phyloP scores from a whole-genome alignment of 345 rosid species.

The Brassica cretica region DNA sequence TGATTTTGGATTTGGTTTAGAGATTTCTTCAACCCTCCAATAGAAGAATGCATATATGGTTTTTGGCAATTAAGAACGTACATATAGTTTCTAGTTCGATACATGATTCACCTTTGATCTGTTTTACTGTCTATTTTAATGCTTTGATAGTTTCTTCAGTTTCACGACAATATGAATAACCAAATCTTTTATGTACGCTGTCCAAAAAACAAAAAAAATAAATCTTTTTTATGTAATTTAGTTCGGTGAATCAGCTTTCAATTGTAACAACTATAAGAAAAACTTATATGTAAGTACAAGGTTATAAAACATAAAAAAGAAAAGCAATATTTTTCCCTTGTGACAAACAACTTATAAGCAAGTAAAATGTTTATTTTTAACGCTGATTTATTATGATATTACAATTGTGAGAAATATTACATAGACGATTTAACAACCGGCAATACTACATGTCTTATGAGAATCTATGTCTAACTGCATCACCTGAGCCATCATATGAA shows the following conservation, averaged over 20 bases:
- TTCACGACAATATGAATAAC: neutral
- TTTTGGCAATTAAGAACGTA: neutral
- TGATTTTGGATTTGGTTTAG: neutral
- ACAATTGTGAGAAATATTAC: too few species aligned
- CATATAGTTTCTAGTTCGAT: neutral
- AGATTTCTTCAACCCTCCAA: neutral
- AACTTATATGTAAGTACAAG: neutral
- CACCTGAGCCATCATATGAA: too few species aligned
- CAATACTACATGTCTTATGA: too few species aligned
- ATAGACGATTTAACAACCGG: too few species aligned
- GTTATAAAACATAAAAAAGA: neutral
- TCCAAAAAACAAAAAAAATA: too few species aligned
- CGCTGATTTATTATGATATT: too few species aligned
- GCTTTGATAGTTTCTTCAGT: neutral
- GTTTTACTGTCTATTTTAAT: neutral
- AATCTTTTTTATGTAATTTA: neutral
- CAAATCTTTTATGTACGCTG: neutral
- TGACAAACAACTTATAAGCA: constrained; percentile 2
- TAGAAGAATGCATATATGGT: neutral
- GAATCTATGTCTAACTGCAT: too few species aligned
- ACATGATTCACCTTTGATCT: neutral
- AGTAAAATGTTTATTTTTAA: too few species aligned
- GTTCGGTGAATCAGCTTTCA: neutral
- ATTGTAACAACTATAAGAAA: neutral
- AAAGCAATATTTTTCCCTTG: constrained; percentile 34